Percentiles rank a stretch among this genome's conserved stretches.
Conservation (phyloP, 83 land plant genomes). For the Picea engelmannii region DNA sequence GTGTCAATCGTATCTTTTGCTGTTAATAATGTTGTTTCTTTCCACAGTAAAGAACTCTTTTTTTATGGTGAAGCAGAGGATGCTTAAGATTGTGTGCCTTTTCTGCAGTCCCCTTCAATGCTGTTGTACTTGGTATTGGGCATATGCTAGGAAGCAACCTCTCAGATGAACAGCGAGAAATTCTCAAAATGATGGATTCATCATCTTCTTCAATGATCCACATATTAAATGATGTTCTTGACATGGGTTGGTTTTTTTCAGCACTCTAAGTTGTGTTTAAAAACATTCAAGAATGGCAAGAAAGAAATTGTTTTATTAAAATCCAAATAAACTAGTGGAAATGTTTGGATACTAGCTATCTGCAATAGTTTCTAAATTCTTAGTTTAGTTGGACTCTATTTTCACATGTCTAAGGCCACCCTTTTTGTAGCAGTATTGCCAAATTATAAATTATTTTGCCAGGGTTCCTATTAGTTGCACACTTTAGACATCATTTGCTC, state of each 20-base stretch:
- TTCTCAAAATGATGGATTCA: conserved; percentile 27
- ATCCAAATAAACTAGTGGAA: no score
- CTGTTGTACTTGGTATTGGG: conserved; percentile 34
- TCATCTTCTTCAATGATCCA: conserved; percentile 29
- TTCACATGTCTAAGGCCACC: no score
- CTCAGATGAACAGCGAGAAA: conserved; percentile 21
- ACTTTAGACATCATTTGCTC: no score
- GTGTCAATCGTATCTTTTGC: neutral
- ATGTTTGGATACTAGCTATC: no score
- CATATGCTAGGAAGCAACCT: conserved; percentile 12
- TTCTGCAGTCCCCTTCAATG: conserved; percentile 34
- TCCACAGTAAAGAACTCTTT: neutral
- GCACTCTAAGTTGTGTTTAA: no score
- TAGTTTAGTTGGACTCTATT: no score
- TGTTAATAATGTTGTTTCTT: neutral
- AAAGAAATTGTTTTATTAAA: no score
- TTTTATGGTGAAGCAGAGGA: neutral
- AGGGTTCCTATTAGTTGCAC: no score
- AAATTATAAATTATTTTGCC: no score
- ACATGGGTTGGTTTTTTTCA: conserved; percentile 27
- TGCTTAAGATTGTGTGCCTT: neutral
- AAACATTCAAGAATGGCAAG: no score
- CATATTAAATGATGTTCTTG: conserved; percentile 35
- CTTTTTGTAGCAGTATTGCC: no score
- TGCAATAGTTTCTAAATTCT: no score